Evolutionary conservation across 345 rosid genomes (phyloP).

Genomic region (Eucalyptus rudis): DNA sequence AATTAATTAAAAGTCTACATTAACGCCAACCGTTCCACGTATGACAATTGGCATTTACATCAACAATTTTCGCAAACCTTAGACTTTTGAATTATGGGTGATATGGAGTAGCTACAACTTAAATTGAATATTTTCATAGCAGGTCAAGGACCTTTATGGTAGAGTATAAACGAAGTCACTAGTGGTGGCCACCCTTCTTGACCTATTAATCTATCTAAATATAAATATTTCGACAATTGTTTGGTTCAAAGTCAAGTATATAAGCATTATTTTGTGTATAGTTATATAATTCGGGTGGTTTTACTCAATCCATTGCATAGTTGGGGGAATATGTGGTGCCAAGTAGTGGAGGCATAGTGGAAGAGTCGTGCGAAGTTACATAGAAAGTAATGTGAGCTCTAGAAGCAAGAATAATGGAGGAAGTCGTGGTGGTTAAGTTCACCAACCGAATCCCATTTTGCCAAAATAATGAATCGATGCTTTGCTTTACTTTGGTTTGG

Average conservation of each 20-base stretch:
- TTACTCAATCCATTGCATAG: neutral
- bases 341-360: neutral
- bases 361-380: neutral
- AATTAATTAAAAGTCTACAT: no score
- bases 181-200: neutral
- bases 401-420: neutral
- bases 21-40: rapidly evolving
- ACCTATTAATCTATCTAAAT: no score
- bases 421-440: neutral
- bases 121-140: neutral
- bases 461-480: neutral
- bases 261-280: neutral
- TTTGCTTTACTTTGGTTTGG: neutral
- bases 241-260: neutral
- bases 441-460: neutral
- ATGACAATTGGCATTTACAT: no score
- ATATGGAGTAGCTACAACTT: no score
- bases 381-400: neutral
- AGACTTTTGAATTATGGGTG: no score
- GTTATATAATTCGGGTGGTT: neutral
- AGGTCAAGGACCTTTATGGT: neutral
- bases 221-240: neutral
- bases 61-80: no score
- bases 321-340: neutral
- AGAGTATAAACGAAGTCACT: neutral